Base-by-base conservation (phyloP, 441 rosid species). In the Populus hybrid region DNA sequence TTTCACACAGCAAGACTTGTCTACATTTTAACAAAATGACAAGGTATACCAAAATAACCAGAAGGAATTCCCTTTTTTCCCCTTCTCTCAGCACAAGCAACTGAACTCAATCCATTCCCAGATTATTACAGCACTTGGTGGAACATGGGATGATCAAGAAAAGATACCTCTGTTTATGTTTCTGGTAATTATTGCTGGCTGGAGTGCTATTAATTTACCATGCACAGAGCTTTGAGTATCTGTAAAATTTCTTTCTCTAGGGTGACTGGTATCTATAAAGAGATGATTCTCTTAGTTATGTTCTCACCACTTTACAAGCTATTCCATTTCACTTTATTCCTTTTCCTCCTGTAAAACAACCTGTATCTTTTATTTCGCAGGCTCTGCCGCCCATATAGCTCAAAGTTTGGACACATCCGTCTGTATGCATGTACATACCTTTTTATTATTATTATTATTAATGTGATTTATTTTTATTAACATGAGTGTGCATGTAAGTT, bases 261-360 rank as follows among this genome's bases (percentile, higher is more conserved):
- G 28, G 14, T 6, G n/a, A 24, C 64, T 59, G 64, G 1, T 59
- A n/a, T 3, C 12, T 40, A 9, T 36, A 42, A 42, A 42, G 28
- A 12, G 50, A 46, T 50, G 64, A 46, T 71, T 50, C 64, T 71
- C 30, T 35, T 18, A 14, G 46, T 61, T 36, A 73, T 73, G 69
- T 32, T 36, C 76, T 61, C 68, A 2, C 23, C 76, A 73, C 69
- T 64, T 35, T 24, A 30, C 57, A 23, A 35, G 76, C 4, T 36
- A 73, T 63, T 73, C 76, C 76, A 73, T 26, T 8, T 8, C 69
- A 35, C 69, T 72, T 57, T 57, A 6, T 53, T 64, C 34, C 30
- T 16, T 36, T 36, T 35, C 24, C 46, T 61, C 1, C 26, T 24
- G 23, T n/a, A 11, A 2, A 28, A 26, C 18, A 57, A 34, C 23